Conservation (phyloP, 2,329 filamentous ascomycete species). For the Fragosphaeria purpurea region DNA sequence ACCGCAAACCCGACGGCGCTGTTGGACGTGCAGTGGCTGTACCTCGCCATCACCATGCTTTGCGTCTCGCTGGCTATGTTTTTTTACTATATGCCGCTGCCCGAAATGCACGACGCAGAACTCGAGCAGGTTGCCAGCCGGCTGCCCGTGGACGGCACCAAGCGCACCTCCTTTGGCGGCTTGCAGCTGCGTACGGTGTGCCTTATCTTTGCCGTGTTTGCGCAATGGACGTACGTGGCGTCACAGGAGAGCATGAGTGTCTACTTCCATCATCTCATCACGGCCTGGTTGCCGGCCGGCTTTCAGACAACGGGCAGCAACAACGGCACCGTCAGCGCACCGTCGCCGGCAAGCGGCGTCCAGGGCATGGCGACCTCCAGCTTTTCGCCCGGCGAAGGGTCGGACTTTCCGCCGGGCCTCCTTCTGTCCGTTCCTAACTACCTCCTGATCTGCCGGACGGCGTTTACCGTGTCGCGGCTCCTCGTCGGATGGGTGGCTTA, state of each 20-base stretch:
- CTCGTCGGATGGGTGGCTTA: slow-evolving; percentile 55
- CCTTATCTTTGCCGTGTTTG: slow-evolving; percentile 60
- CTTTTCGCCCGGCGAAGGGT: slow-evolving; percentile 10
- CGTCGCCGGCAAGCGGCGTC: neutral
- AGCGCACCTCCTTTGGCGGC: slow-evolving; percentile 31
- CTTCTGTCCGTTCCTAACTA: slow-evolving; percentile 51
- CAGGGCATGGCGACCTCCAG: neutral
- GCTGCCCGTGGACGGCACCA: slow-evolving; percentile 40
- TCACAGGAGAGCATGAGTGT: slow-evolving; percentile 58
- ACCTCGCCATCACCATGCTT: slow-evolving; percentile 68
- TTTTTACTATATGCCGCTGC: slow-evolving; percentile 59
- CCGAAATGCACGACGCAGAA: slow-evolving; percentile 48
- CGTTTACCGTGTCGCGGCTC: slow-evolving; percentile 67
- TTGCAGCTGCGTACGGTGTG: slow-evolving; percentile 44
- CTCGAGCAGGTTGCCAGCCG: slow-evolving; percentile 37
- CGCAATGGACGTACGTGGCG: slow-evolving; percentile 72
- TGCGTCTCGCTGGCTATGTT: slow-evolving; percentile 60
- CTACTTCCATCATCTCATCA: slow-evolving; percentile 46
- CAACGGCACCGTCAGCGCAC: slow-evolving; percentile 29
- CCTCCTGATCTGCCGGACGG: slow-evolving; percentile 60
- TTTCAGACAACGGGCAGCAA: slow-evolving; percentile 8
- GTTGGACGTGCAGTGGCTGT: slow-evolving; percentile 74
- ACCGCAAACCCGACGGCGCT: slow-evolving; percentile 37
- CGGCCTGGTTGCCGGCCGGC: slow-evolving; percentile 25
- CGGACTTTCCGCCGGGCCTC: slow-evolving; percentile 33